These are phyloP conservation scores for Selaginella moellendorffii DNA, from an alignment of 75 land plant genomes.

Conservation along the genomic window DNA sequence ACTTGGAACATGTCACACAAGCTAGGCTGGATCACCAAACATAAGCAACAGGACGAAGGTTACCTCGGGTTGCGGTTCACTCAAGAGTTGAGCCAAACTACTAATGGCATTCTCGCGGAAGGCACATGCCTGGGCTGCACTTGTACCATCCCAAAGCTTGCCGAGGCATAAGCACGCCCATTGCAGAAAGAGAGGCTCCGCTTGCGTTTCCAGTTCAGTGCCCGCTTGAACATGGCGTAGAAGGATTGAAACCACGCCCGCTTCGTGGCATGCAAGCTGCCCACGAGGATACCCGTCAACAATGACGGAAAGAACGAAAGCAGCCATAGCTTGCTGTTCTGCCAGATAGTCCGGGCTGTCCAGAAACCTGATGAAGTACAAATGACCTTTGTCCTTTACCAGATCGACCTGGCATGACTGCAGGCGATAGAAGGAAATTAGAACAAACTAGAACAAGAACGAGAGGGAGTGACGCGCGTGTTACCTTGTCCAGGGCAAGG, in stretches of 20 bases:
- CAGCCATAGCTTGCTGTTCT: conserved; percentile 97
- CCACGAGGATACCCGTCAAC: conserved; percentile 85
- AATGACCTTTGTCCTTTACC: conserved; percentile 87
- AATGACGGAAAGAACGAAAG: conserved; percentile 90
- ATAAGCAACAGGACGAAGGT: neutral
- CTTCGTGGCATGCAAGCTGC: conserved; percentile 73
- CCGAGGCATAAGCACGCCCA: conserved; percentile 95
- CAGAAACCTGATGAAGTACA: conserved; percentile 80
- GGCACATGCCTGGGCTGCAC: conserved; percentile 53
- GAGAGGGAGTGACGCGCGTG: neutral
- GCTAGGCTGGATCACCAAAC: neutral
- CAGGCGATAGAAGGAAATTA: conserved; percentile 4
- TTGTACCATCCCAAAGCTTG: conserved; percentile 85
- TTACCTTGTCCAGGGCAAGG: conserved; percentile 93
- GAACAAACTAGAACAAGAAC: conserved; percentile 10
- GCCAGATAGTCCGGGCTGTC: conserved; percentile 51
- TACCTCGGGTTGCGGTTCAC: conserved; percentile 96
- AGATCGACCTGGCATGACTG: conserved; percentile 97
- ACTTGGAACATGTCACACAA: conserved; percentile 7
- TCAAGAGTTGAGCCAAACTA: conserved; percentile 35
- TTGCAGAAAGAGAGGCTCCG: conserved; percentile 82
- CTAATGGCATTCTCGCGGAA: conserved; percentile 53
- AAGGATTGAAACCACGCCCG: conserved; percentile 51
- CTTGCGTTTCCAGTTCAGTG: conserved; percentile 15
- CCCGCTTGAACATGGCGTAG: conserved; percentile 54